These are phyloP conservation scores for Apiospora malaysiana DNA, from an alignment of 2,329 filamentous ascomycete genomes.

Conservation along the genomic window DNA sequence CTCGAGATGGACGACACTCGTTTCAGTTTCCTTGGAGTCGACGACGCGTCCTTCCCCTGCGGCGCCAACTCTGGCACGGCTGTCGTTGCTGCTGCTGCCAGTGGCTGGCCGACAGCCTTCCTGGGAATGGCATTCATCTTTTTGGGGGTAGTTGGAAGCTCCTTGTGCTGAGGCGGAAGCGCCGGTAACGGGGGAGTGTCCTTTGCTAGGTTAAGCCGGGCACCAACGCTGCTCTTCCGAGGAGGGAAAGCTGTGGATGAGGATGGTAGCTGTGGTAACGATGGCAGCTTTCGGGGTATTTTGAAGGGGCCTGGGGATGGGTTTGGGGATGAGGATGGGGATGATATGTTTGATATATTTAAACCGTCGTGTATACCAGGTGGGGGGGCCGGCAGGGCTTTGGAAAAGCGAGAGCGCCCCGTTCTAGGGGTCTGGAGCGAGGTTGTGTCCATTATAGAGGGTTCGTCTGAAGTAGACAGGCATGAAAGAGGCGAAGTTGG, in stretches of 20 bases:
- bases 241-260: constrained; percentile 32
- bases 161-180: constrained; percentile 35
- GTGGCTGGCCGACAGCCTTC: constrained; percentile 39
- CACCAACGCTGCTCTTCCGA: constrained; percentile 36
- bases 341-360: background rate
- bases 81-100: background rate
- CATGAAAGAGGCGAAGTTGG: constrained; percentile 19
- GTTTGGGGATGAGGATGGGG: too few relatives aligned
- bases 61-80: constrained; percentile 21
- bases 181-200: constrained; percentile 39
- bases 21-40: constrained; percentile 38
- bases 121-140: constrained; percentile 44
- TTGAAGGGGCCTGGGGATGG: constrained; percentile 29
- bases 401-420: constrained; percentile 62
- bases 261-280: constrained; percentile 26
- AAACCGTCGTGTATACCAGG: constrained; percentile 34
- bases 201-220: constrained; percentile 32
- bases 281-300: constrained; percentile 34
- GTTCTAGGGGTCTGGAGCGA: constrained; percentile 41
- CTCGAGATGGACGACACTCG: constrained; percentile 59
- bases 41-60: constrained; percentile 20
- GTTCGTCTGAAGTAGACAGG: constrained; percentile 24
- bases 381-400: constrained; percentile 60
- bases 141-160: constrained; percentile 30
- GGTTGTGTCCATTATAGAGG: constrained; percentile 31